These are phyloP conservation scores for Fusarium gaditjirri DNA, from an alignment of 2,329 filamentous ascomycete genomes.

Conservation along the genomic window DNA sequence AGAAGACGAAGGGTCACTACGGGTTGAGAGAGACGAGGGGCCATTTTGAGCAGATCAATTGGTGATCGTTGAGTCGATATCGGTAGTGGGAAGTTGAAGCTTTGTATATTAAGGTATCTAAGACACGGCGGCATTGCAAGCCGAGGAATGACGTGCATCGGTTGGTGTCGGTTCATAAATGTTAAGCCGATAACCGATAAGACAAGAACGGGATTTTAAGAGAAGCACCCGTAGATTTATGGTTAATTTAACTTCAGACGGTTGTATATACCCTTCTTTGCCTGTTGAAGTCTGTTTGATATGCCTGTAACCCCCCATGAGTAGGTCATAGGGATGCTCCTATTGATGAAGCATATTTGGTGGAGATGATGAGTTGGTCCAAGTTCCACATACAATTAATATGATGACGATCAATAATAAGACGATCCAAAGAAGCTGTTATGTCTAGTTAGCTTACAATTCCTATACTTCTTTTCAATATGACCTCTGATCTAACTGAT, in stretches of 20 bases:
- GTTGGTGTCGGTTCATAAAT: constrained; percentile 33
- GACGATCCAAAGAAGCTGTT: not conserved
- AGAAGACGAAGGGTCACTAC: constrained; percentile 35
- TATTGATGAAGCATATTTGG: not conserved
- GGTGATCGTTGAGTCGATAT: not conserved
- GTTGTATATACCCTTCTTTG: not conserved
- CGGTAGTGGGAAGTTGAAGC: not conserved
- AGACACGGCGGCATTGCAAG: not conserved
- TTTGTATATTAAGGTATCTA: not conserved
- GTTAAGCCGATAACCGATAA: constrained; percentile 42
- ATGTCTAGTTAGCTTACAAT: not conserved
- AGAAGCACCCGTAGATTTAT: constrained; percentile 8
- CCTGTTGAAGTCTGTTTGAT: not conserved
- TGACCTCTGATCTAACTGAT: not conserved
- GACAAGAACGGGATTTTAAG: not conserved
- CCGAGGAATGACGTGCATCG: constrained; percentile 35
- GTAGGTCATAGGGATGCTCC: not conserved
- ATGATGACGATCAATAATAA: not conserved
- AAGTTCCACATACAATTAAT: constrained; percentile 15
- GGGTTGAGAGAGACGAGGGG: constrained; percentile 45
- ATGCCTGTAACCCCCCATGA: no score
- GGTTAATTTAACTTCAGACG: not conserved
- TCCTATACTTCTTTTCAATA: not conserved
- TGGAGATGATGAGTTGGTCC: constrained; percentile 33
- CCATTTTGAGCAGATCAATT: constrained; percentile 41